phyloP scores from a whole-genome alignment of 2,329 filamentous ascomycete species.

The Colletotrichum spinosum region DNA sequence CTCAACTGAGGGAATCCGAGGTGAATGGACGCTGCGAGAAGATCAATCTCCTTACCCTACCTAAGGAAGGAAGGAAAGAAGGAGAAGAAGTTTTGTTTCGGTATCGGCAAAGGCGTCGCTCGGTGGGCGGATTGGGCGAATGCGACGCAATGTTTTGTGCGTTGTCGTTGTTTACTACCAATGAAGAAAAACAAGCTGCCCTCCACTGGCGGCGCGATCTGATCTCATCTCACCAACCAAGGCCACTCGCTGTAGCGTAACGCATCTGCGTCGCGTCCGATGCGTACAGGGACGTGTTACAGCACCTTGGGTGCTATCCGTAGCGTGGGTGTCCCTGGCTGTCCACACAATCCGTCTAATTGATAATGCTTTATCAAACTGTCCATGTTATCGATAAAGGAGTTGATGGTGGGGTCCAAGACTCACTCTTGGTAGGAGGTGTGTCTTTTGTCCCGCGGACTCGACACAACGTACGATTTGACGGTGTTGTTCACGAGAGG shows the following conservation, averaged over 20 bases:
- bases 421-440: conserved; percentile 2
- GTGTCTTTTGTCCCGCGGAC: conserved; percentile 23
- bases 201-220: conserved; percentile 27
- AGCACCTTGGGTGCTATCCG: neutral
- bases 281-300: too few relatives aligned
- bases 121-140: conserved; percentile 30
- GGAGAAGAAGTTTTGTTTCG: neutral
- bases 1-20: too few relatives aligned
- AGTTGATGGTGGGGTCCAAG: conserved; percentile 28
- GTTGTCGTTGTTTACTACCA: conserved; percentile 38
- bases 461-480: conserved; percentile 26
- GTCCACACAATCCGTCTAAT: conserved; percentile 11
- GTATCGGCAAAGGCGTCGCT: conserved; percentile 30
- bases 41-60: too few relatives aligned
- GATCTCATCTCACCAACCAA: conserved; percentile 35
- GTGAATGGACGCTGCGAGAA: too few relatives aligned
- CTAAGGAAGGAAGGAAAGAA: neutral
- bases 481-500: neutral
- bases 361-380: conserved; percentile 23
- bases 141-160: conserved; percentile 30
- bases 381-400: conserved; percentile 23
- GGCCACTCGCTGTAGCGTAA: conserved; percentile 1
- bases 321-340: conserved; percentile 32
- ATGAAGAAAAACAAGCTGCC: conserved; percentile 36
- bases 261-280: conserved; percentile 27